Evolutionary conservation across 768 basidiomycete genomes (phyloP).

Genomic region (Mycena haematopus): DNA sequence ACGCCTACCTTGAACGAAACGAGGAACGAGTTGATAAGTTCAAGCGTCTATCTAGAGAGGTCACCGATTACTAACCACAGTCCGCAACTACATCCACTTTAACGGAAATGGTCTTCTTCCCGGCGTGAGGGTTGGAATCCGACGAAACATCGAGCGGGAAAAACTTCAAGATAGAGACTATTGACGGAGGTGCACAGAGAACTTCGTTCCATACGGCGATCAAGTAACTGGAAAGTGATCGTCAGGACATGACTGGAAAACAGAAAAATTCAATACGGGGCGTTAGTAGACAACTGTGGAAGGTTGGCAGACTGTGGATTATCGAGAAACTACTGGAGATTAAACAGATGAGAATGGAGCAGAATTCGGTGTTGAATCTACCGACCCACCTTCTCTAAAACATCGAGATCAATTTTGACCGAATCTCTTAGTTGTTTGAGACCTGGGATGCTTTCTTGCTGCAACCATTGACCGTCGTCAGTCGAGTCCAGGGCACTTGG

Average conservation of each 20-base stretch:
- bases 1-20: no score
- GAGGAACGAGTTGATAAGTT: no score
- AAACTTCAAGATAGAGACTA: slow-evolving; percentile 64
- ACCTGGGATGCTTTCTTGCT: slow-evolving; percentile 28
- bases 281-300: slow-evolving; percentile 72
- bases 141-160: slow-evolving; percentile 41
- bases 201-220: slow-evolving; percentile 86
- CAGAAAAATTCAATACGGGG: slow-evolving; percentile 59
- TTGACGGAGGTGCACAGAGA: slow-evolving; percentile 60
- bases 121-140: background rate
- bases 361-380: background rate
- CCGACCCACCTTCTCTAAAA: slow-evolving; percentile 26
- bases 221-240: slow-evolving; percentile 34
- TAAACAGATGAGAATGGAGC: background rate
- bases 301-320: slow-evolving; percentile 50
- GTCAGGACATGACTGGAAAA: background rate
- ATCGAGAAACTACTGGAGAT: slow-evolving; percentile 67
- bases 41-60: no score
- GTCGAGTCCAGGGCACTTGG: slow-evolving; percentile 1
- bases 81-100: slow-evolving; percentile 87
- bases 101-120: slow-evolving; percentile 45
- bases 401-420: slow-evolving; percentile 29
- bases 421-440: slow-evolving; percentile 29
- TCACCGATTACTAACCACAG: no score
- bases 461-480: slow-evolving; percentile 29